Base-by-base conservation (phyloP, 345 rosid genomes). In the Tarenaya hassleriana region DNA sequence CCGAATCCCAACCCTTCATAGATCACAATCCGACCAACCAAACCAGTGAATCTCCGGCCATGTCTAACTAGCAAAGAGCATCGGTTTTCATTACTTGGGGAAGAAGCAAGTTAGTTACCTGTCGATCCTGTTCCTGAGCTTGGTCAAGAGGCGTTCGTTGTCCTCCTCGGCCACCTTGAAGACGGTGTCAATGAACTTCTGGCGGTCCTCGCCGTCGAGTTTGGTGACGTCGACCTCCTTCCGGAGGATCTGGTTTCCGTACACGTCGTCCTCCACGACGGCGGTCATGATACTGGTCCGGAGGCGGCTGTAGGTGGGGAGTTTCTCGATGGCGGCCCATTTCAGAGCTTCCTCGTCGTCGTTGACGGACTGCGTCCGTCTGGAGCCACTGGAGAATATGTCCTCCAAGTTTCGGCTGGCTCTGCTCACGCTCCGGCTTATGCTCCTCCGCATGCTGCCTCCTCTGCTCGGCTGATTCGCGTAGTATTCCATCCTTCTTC, bases 291-390 rank as follows among this genome's bases (percentile, higher is more conserved):
- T 70, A 41, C 84, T 77, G 33, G 94, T 90, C 11, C 94, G 75
- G 15, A 90, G 49, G 17, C 97, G 76, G 50, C 72, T 82, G 60
- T 83, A 90, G 0, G 97, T 90, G 4, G 97, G 97, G 24, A 90
- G 54, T 39, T 75, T 84, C 76, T 90, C 97, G 33, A 90, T 84
- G 17, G 97, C 95, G 4, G 95, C 97, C 97, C 97, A 90, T 73
- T 75, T 90, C 6, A 90, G 79, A 14, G 95, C 94, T 58, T 90
- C 97, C 66, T 90, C 94, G 20, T 90, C 97, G 43, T 81, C 94
- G 32, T 75, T 80, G 2, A 63, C 67, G 1, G 66, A 66, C 40
- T 74, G 73, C 39, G 73, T 74, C 29, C 85, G 61, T 47, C 87
- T 68, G 1, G 90, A 77, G 1, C 76, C 76, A 9, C 68, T 55